phyloP scores from a whole-genome alignment of 345 rosid species.

The Passiflora organensis region DNA sequence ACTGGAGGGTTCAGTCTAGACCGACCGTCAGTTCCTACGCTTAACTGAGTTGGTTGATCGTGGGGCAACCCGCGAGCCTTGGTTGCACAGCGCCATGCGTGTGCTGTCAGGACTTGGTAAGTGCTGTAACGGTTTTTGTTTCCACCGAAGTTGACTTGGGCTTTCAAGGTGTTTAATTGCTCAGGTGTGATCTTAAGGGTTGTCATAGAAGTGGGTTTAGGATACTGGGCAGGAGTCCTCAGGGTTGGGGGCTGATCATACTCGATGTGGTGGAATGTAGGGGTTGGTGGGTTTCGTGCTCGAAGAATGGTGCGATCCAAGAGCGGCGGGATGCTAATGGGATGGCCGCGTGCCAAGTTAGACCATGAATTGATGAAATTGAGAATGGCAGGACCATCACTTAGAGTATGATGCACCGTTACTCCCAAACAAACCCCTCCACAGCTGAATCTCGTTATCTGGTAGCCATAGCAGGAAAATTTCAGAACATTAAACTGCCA shows the following conservation, averaged over 20 bases:
- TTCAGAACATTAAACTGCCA: too few relatives aligned
- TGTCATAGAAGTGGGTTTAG: not conserved
- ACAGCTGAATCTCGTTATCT: constrained; percentile 6
- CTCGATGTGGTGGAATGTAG: constrained; percentile 2
- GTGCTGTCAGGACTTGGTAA: constrained; percentile 5
- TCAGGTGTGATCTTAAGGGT: not conserved
- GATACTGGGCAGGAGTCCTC: not conserved
- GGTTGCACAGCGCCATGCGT: constrained; percentile 13
- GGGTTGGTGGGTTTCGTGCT: not conserved
- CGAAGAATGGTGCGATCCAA: constrained; percentile 10
- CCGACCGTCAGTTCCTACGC: not conserved
- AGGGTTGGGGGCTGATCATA: not conserved
- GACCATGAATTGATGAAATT: constrained; percentile 15
- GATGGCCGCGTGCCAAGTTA: not conserved
- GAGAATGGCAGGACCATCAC: not conserved
- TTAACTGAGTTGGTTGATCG: constrained; percentile 8
- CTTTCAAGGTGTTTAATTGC: not conserved
- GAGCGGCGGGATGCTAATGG: not conserved
- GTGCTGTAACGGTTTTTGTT: not conserved
- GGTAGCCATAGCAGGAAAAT: not conserved
- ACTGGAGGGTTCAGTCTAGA: constrained; percentile 6
- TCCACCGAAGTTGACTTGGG: not conserved
- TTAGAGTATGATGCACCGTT: constrained; percentile 1
- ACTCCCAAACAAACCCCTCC: constrained; percentile 16
- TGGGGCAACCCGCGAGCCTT: constrained; percentile 3